Evolutionary conservation across 148 eudicot genomes (phyloP), one percentile per base, ranked within the genome.

Genomic region (Nyssa sinensis): DNA sequence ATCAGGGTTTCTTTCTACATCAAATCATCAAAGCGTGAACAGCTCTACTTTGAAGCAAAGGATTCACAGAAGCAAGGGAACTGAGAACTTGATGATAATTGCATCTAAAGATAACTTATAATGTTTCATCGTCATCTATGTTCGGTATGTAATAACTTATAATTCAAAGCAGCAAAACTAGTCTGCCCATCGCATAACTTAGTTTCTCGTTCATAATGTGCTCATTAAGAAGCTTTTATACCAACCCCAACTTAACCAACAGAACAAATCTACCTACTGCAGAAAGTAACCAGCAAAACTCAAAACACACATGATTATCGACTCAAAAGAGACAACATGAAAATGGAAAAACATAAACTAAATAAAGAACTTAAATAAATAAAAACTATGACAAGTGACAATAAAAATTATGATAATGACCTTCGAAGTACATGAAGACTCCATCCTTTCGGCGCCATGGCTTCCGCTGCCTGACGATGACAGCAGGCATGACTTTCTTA

Each of bases 401-500:
- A 1, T 2, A 39, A 21, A 21, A 1, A 34, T 49, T 71, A 27
- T 0, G 57, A 33, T 66, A 21, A 16, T 31, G 62, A 84, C 90
- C 90, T 87, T 87, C 90, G 34, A 87, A 87, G 82, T 87, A 87
- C 90, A 87, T 87, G 72, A 34, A 87, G 58, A 87, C 90, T 58
- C 90, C 88, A 34, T 87, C 90, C 88, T 87, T 87, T 85, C 90
- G 79, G 76, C 90, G 90, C 90, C 90, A 87, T 0, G 90, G 88
- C 90, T 87, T 87, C 79, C 90, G 84, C 79, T 87, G 90, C 75
- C 90, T 77, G 58, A 87, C 90, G 0, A 87, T 84, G 49, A 87
- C 90, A 30, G 88, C 88, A 10, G 90, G 90, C 90, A 87, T 87
- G 67, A 87, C 90, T 87, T 87, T 87, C 87, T 87, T 87, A 75